phyloP scores from a whole-genome alignment of 176 grass and related monocot species.

The Juncus inflexus region DNA sequence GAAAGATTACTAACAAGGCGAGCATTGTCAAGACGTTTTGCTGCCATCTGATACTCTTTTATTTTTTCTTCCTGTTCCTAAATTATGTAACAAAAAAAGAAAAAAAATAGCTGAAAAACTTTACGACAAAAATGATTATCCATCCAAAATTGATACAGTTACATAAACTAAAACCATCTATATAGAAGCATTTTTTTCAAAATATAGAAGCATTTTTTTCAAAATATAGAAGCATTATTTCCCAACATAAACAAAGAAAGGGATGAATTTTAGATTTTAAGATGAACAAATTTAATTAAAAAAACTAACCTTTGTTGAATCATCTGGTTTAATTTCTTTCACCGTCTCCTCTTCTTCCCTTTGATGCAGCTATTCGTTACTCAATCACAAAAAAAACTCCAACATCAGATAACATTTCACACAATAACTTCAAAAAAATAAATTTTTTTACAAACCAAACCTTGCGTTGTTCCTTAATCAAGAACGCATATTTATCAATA shows the following conservation, averaged over 20 bases:
- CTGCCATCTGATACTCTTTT: slow-evolving; percentile 73
- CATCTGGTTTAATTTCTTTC: slow-evolving; percentile 52
- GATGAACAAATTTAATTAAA: not conserved
- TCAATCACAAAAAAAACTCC: slow-evolving; percentile 7
- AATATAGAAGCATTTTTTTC: not conserved
- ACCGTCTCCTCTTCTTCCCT: slow-evolving; percentile 35
- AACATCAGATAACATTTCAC: not conserved
- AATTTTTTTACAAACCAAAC: slow-evolving; percentile 3
- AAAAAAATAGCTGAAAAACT: not conserved
- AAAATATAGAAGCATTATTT: not conserved
- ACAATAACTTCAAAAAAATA: not conserved
- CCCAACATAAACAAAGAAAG: not conserved
- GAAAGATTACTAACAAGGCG: slow-evolving; percentile 57
- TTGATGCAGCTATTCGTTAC: slow-evolving; percentile 64
- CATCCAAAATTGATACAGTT: not conserved
- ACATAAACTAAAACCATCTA: slow-evolving; percentile 14
- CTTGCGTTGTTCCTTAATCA: slow-evolving; percentile 78
- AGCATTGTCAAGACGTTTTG: slow-evolving; percentile 72
- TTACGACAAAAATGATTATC: not conserved
- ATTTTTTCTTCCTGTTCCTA: slow-evolving; percentile 55
- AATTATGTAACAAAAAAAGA: slow-evolving; percentile 27
- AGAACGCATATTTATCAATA: slow-evolving; percentile 84
- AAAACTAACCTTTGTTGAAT: slow-evolving; percentile 42
- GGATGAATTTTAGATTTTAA: not conserved
- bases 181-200: slow-evolving; percentile 4